A percentile compares a stretch with the other conserved stretches of the same genome.
Evolutionary conservation across 352 stramenopile genomes (phyloP).

Genomic region (Globisporangium sylvaticum): DNA sequence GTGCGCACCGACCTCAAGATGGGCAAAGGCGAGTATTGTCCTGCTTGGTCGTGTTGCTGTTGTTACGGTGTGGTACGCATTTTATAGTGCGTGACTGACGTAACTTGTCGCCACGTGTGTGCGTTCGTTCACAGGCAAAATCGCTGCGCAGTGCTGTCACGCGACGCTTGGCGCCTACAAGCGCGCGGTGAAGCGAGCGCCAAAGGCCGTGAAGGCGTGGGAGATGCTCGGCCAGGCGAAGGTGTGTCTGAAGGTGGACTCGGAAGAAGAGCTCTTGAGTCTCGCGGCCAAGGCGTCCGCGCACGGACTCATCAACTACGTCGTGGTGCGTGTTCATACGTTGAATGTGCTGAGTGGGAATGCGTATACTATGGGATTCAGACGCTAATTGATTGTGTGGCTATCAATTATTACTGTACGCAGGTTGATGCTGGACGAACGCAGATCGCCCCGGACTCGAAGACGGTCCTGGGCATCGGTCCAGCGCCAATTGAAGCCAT

Average conservation of each 20-base stretch:
- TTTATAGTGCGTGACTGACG: background rate
- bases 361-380: background rate
- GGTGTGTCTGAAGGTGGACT: slow-evolving; percentile 84
- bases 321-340: slow-evolving; percentile 47
- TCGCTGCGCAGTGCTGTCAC: slow-evolving; percentile 85
- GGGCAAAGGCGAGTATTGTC: slow-evolving; percentile 87
- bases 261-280: slow-evolving; percentile 74
- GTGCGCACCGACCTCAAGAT: slow-evolving; percentile 95
- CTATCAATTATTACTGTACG: slow-evolving; percentile 10
- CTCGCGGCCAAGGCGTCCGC: slow-evolving; percentile 61
- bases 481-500: slow-evolving; percentile 64
- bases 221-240: slow-evolving; percentile 85
- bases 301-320: slow-evolving; percentile 69
- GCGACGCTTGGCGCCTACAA: slow-evolving; percentile 95
- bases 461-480: slow-evolving; percentile 82
- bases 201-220: slow-evolving; percentile 65
- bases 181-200: slow-evolving; percentile 76
- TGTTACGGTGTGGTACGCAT: background rate
- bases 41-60: slow-evolving; percentile 30
- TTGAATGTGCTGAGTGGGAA: background rate
- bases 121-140: slow-evolving; percentile 46
- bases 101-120: background rate
- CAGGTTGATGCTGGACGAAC: slow-evolving; percentile 69
- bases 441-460: slow-evolving; percentile 81
- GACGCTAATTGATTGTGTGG: background rate